These are phyloP conservation scores for Agrostemma githago DNA, from an alignment of 148 eudicot genomes.

Conservation along the genomic window DNA sequence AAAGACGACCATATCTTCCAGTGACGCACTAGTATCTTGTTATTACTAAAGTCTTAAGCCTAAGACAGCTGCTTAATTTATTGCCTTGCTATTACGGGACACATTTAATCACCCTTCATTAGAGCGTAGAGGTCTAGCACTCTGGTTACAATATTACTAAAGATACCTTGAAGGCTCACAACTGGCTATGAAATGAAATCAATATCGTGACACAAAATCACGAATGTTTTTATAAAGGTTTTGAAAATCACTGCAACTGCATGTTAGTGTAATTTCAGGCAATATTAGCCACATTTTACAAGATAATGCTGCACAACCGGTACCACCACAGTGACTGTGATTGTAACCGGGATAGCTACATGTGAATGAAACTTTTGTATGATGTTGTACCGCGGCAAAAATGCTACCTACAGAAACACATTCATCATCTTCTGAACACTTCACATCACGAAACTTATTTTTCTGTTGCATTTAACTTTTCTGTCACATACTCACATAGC, in stretches of 20 bases:
- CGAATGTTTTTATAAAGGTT: too few relatives aligned
- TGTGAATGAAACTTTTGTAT: background rate
- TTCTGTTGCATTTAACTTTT: slow-evolving; percentile 11
- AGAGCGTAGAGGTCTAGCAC: background rate
- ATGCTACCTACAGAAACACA: slow-evolving; percentile 10
- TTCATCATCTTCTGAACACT: slow-evolving; percentile 7
- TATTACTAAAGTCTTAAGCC: background rate
- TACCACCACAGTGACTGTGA: too few relatives aligned
- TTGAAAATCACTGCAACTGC: too few relatives aligned
- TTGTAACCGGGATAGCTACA: too few relatives aligned
- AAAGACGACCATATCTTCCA: slow-evolving; percentile 9
- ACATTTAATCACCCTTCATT: background rate
- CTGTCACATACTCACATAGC: background rate
- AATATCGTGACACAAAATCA: too few relatives aligned
- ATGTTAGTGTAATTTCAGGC: too few relatives aligned
- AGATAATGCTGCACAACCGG: too few relatives aligned
- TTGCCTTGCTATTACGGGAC: background rate
- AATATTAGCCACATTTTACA: too few relatives aligned
- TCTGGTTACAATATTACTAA: background rate
- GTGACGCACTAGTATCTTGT: background rate
- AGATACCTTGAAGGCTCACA: background rate
- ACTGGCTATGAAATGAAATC: too few relatives aligned
- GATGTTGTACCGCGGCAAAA: background rate
- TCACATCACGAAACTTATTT: slow-evolving; percentile 3
- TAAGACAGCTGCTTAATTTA: background rate